A percentile compares a stretch with the other conserved stretches of the same genome.
phyloP scores from a whole-genome alignment of 2,329 filamentous ascomycete genomes.

The Lasiodiplodia hormozganensis region DNA sequence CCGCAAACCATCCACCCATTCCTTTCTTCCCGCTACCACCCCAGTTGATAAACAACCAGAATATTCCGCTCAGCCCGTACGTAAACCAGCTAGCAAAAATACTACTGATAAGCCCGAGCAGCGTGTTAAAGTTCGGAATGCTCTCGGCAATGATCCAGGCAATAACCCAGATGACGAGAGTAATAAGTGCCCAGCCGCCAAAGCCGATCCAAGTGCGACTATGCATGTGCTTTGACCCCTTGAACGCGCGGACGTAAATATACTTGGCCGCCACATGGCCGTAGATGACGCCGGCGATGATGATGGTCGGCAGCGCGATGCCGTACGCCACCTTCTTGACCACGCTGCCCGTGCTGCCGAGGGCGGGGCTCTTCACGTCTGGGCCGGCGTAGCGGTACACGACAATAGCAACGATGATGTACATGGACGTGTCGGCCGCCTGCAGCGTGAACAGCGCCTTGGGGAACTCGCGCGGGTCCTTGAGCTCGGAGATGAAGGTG shows the following conservation, averaged over 20 bases:
- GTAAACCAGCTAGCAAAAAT: slow-evolving; percentile 75
- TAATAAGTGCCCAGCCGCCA: slow-evolving; percentile 65
- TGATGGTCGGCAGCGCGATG: slow-evolving; percentile 72
- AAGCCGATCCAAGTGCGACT: slow-evolving; percentile 53
- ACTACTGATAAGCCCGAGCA: slow-evolving; percentile 67
- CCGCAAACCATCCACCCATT: slow-evolving; percentile 2
- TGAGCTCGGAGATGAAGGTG: slow-evolving; percentile 69
- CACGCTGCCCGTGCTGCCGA: slow-evolving; percentile 64
- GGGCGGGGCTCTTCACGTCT: slow-evolving; percentile 68
- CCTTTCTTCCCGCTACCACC: slow-evolving; percentile 9
- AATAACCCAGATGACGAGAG: slow-evolving; percentile 63
- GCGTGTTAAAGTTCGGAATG: slow-evolving; percentile 73
- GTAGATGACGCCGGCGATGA: slow-evolving; percentile 75
- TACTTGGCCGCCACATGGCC: slow-evolving; percentile 71
- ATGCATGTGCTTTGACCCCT: slow-evolving; percentile 63
- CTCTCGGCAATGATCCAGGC: slow-evolving; percentile 74
- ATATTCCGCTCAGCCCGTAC: slow-evolving; percentile 50
- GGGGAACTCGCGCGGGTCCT: slow-evolving; percentile 65
- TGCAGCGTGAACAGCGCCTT: slow-evolving; percentile 70
- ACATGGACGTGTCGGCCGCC: slow-evolving; percentile 65
- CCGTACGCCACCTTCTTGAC: slow-evolving; percentile 72
- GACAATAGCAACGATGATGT: slow-evolving; percentile 69
- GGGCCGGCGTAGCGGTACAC: slow-evolving; percentile 72
- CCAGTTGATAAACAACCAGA: slow-evolving; percentile 55
- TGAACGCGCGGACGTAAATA: slow-evolving; percentile 69